These are phyloP conservation scores for Leucosporidium creatinivorum DNA, from an alignment of 768 basidiomycete genomes.

Conservation along the genomic window DNA sequence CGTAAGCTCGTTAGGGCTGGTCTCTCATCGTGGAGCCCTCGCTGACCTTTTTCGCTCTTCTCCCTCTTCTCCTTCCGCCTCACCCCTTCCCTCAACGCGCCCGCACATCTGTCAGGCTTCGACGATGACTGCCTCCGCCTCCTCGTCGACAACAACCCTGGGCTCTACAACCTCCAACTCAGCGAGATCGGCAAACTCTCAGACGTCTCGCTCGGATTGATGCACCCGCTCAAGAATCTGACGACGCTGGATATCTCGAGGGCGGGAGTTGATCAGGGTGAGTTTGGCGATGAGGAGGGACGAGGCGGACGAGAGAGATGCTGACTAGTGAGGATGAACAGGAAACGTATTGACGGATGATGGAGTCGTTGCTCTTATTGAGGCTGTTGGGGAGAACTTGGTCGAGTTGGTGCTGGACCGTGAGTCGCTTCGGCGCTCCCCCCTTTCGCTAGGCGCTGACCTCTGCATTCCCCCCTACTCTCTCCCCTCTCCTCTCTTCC, in stretches of 20 bases:
- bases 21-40: background rate
- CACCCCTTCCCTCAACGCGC: too few relatives aligned
- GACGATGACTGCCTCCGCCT: slow-evolving; percentile 58
- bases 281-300: background rate
- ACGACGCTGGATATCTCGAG: slow-evolving; percentile 63
- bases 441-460: background rate
- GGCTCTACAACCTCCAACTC: slow-evolving; percentile 65
- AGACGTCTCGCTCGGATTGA: slow-evolving; percentile 56
- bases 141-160: slow-evolving; percentile 52
- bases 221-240: slow-evolving; percentile 50
- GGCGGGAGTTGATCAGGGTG: slow-evolving; percentile 41
- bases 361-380: slow-evolving; percentile 3
- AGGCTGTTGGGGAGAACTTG: background rate
- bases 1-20: slow-evolving; percentile 7
- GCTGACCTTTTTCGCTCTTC: too few relatives aligned
- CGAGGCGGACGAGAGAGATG: too few relatives aligned
- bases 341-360: background rate
- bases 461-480: too few relatives aligned
- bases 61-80: background rate
- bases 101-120: slow-evolving; percentile 49
- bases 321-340: background rate
- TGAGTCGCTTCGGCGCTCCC: background rate
- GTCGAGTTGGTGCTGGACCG: slow-evolving; percentile 3
- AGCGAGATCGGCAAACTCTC: slow-evolving; percentile 64
- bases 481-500: background rate